Evolutionary conservation across 306 rosid species (phyloP).

Genomic region (Neltuma alba): DNA sequence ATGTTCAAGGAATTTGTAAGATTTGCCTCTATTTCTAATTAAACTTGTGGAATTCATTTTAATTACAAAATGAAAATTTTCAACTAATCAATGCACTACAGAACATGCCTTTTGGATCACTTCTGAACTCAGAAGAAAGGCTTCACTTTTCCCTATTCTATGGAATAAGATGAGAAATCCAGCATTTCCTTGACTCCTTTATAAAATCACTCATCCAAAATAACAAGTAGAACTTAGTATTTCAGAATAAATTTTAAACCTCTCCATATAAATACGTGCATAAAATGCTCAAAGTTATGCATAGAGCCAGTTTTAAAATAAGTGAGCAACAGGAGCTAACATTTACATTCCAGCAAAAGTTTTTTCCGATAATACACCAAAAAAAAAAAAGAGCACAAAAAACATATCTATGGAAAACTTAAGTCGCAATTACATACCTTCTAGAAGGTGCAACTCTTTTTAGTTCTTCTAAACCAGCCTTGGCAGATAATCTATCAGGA

Average conservation of each 20-base stretch:
- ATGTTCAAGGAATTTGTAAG: not conserved
- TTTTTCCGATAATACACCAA: not conserved
- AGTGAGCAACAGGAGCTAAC: slow-evolving; percentile 1
- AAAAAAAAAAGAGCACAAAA: slow-evolving; percentile 5
- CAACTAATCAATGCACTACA: not conserved
- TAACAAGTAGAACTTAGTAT: slow-evolving; percentile 14
- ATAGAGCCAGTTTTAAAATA: not conserved
- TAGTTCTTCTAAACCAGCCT: slow-evolving; percentile 76
- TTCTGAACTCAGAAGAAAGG: slow-evolving; percentile 1
- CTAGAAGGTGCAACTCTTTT: slow-evolving; percentile 80
- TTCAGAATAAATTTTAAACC: slow-evolving; percentile 8
- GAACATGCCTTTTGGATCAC: not conserved
- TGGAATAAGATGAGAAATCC: not conserved
- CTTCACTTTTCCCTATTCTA: not conserved
- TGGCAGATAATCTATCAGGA: slow-evolving; percentile 88
- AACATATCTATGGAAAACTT: slow-evolving; percentile 18
- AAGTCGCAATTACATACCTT: slow-evolving; percentile 51
- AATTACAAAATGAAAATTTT: not conserved
- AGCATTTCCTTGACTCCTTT: not conserved
- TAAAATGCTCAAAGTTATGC: slow-evolving; percentile 13
- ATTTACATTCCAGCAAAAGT: not conserved
- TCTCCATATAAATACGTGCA: slow-evolving; percentile 5
- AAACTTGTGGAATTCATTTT: not conserved
- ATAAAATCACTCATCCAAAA: slow-evolving; percentile 15
- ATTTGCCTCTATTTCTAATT: not conserved